Percentiles rank a stretch among this genome's conserved stretches.
Evolutionary conservation across 306 rosid species (phyloP).

Genomic region (Senna siamea): DNA sequence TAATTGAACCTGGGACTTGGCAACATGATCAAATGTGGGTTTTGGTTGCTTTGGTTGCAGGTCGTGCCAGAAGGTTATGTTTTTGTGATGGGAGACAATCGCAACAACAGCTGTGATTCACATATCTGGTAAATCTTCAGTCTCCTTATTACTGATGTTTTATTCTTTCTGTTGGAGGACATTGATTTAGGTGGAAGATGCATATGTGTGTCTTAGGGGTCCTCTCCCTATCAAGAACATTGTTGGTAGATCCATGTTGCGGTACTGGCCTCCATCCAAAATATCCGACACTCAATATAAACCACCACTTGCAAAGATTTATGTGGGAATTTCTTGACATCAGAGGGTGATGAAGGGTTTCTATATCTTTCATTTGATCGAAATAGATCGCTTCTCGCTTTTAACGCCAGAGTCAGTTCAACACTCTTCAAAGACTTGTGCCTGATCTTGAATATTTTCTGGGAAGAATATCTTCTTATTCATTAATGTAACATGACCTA

Average conservation of each 20-base stretch:
- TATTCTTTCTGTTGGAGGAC: slow-evolving; percentile 32
- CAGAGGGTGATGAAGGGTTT: slow-evolving; percentile 30
- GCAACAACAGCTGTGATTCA: slow-evolving; percentile 92
- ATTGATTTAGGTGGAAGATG: slow-evolving; percentile 36
- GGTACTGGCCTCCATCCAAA: slow-evolving; percentile 96
- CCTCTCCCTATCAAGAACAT: slow-evolving; percentile 91
- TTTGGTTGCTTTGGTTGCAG: slow-evolving; percentile 51
- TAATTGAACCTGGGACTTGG: slow-evolving; percentile 14
- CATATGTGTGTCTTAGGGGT: slow-evolving; percentile 67
- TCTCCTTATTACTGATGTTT: slow-evolving; percentile 35
- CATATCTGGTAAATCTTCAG: slow-evolving; percentile 79
- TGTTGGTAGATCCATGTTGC: slow-evolving; percentile 85
- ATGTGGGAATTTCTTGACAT: slow-evolving; percentile 66
- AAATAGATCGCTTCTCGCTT: slow-evolving; percentile 29
- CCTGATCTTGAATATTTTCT: slow-evolving; percentile 26
- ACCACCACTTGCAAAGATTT: slow-evolving; percentile 39
- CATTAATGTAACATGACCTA: slow-evolving; percentile 46
- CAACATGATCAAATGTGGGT: background rate
- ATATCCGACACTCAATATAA: slow-evolving; percentile 49
- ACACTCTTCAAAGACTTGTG: slow-evolving; percentile 29
- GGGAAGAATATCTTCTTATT: slow-evolving; percentile 45
- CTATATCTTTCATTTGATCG: slow-evolving; percentile 33
- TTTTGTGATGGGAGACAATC: slow-evolving; percentile 96
- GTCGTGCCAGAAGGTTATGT: slow-evolving; percentile 90
- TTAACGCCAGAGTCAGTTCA: slow-evolving; percentile 35